phyloP scores from a whole-genome alignment of 176 grass and related monocot genomes.

The Cocos nucifera region DNA sequence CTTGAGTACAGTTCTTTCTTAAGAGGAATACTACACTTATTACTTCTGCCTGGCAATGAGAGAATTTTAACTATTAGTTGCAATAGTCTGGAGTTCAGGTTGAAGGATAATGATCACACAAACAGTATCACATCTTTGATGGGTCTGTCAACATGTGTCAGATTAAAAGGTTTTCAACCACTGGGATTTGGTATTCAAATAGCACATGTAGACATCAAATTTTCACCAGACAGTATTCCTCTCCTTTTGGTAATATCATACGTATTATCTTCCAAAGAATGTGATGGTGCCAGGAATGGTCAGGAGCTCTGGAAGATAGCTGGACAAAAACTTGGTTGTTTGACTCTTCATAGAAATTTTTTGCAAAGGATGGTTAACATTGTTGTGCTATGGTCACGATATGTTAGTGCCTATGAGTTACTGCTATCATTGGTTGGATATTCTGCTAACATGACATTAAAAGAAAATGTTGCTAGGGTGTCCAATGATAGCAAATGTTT shows the following conservation, averaged over 20 bases:
- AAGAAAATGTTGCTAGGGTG: constrained; percentile 24
- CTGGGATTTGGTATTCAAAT: constrained; percentile 47
- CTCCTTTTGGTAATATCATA: constrained; percentile 50
- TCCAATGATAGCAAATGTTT: constrained; percentile 39
- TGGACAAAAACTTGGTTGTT: constrained; percentile 25
- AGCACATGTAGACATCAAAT: constrained; percentile 18
- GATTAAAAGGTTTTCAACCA: constrained; percentile 46
- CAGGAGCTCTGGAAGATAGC: constrained; percentile 57
- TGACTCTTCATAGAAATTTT: constrained; percentile 25
- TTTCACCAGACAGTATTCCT: constrained; percentile 40
- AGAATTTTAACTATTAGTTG: constrained; percentile 48
- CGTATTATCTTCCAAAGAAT: constrained; percentile 40
- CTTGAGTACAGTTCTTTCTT: constrained; percentile 45
- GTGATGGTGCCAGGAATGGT: constrained; percentile 36
- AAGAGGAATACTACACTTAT: constrained; percentile 46
- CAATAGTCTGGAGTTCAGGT: constrained; percentile 33
- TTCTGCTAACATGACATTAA: constrained; percentile 37
- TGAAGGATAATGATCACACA: constrained; percentile 50
- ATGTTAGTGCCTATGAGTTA: constrained; percentile 57
- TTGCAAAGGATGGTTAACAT: constrained; percentile 36
- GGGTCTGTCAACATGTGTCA: constrained; percentile 29
- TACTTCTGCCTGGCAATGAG: constrained; percentile 34
- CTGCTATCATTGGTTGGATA: constrained; percentile 55
- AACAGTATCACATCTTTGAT: constrained; percentile 41
- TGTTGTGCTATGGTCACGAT: constrained; percentile 44